Percentiles rank a stretch among this genome's conserved stretches.
Evolutionary conservation across 2,329 filamentous ascomycete genomes (phyloP).

Genomic region (Alternaria sp.): DNA sequence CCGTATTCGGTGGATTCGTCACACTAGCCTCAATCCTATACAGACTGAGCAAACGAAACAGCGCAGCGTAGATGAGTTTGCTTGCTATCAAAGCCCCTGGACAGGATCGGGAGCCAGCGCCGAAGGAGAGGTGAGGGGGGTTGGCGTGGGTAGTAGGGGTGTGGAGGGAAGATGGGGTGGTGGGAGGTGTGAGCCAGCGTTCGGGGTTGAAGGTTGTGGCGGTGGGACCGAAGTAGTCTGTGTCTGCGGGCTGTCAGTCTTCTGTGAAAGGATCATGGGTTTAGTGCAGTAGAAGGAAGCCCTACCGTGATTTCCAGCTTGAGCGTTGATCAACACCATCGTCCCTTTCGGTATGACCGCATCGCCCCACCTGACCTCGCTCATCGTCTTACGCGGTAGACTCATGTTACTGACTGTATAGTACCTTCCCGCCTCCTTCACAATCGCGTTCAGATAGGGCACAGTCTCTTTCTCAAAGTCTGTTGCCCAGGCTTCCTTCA

Average conservation of each 20-base stretch:
- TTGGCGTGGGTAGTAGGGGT: conserved; percentile 32
- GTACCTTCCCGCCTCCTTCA: conserved; percentile 61
- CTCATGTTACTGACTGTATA: conserved; percentile 63
- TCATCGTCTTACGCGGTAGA: conserved; percentile 59
- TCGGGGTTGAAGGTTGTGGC: conserved; percentile 57
- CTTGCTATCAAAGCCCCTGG: conserved; percentile 60
- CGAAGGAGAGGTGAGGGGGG: conserved; percentile 57
- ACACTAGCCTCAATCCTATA: conserved; percentile 60
- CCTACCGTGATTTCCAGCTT: conserved; percentile 61
- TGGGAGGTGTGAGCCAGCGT: conserved; percentile 51
- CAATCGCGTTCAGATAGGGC: conserved; percentile 57
- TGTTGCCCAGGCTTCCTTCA: conserved; percentile 56
- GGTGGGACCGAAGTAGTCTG: conserved; percentile 57
- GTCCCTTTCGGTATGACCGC: conserved; percentile 60
- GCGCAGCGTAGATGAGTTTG: conserved; percentile 58
- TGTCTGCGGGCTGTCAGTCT: conserved; percentile 53
- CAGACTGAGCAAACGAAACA: conserved; percentile 57
- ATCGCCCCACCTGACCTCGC: conserved; percentile 59
- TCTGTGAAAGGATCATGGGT: conserved; percentile 52
- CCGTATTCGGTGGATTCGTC: conserved; percentile 62
- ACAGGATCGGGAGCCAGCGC: conserved; percentile 60
- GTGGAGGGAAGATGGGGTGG: not conserved
- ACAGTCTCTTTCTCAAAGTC: conserved; percentile 56
- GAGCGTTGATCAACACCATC: conserved; percentile 63
- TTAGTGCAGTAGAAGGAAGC: not conserved